phyloP scores from a whole-genome alignment of 2,329 filamentous ascomycete species.

The Ceratocystis colombiana region DNA sequence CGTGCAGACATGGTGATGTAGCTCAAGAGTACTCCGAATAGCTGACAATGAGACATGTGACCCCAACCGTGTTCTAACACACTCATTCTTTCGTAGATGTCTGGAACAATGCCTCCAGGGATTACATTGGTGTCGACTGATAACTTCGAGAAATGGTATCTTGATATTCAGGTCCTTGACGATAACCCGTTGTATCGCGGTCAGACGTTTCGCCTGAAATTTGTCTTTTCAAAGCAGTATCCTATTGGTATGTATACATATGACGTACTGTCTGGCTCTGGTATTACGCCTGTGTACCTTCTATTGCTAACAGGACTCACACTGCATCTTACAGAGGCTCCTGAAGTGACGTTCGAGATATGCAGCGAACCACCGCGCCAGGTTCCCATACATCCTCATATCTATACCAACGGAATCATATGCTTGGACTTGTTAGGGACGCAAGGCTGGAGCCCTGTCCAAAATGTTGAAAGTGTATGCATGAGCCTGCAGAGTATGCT shows the following conservation, averaged over 20 bases:
- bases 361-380: slow-evolving; percentile 43
- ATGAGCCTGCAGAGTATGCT: slow-evolving; percentile 98
- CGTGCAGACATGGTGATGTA: background rate
- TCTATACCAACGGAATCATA: slow-evolving; percentile 98
- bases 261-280: background rate
- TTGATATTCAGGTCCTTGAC: slow-evolving; percentile 88
- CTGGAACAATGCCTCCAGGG: slow-evolving; percentile 49
- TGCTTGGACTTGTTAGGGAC: slow-evolving; percentile 84
- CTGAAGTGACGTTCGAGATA: slow-evolving; percentile 81
- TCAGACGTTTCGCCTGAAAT: slow-evolving; percentile 74
- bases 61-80: background rate
- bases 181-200: slow-evolving; percentile 76
- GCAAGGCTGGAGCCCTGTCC: slow-evolving; percentile 90
- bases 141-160: slow-evolving; percentile 77
- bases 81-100: slow-evolving; percentile 37
- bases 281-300: background rate
- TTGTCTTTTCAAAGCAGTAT: slow-evolving; percentile 73
- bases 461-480: slow-evolving; percentile 93
- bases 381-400: slow-evolving; percentile 92
- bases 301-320: slow-evolving; percentile 9
- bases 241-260: slow-evolving; percentile 61
- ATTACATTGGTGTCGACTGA: slow-evolving; percentile 74
- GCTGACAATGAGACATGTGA: slow-evolving; percentile 8
- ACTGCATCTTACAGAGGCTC: slow-evolving; percentile 55
- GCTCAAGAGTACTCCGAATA: background rate